Base-by-base conservation (phyloP, 352 stramenopile species). In the Globisporangium acanthophoron region DNA sequence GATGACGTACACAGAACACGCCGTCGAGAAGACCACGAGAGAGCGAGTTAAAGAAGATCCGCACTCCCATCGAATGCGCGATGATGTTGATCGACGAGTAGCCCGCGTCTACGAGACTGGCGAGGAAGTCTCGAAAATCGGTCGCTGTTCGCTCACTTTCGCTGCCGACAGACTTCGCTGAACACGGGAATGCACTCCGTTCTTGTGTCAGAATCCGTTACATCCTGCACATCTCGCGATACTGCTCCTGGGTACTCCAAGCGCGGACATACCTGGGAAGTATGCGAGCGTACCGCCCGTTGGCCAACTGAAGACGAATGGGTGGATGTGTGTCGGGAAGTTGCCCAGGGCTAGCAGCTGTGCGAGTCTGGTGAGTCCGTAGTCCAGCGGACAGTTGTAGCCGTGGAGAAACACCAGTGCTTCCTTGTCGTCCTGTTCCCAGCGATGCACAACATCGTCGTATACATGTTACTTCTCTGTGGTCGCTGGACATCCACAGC, bases 301-400 rank as follows among this genome's bases (percentile, higher is more conserved):
- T 0, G 80, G 76, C 80, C 80, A 91, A 52, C 78, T 88, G 43
- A 91, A 91, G 2, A 91, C 67, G 49, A 80, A 88, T 31, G 80
- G 80, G 37, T 91, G 80, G 56, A 91, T 83, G 21, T 69, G 69
- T 0, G 74, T 69, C 0, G 80, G 80, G 44, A 91, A 91, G 35
- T 88, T 75, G 3, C 78, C 80, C 6, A 87, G 70, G 0, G 80
- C 68, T 7, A 91, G 50, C 13, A 91, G 65, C 60, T 91, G 80
- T 0, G 67, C 80, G 1, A 87, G 59, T 3, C 76, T 69, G 24
- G 78, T 77, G 56, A 91, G 75, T 11, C 67, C 70, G 52, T 91
- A 87, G 39, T 91, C 68, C 20, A 91, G 61, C 35, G 80, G 79
- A 49, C 76, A 87, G 53, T 88, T 87, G 67, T 88, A 87, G 8